These are phyloP conservation scores for Nadsonia commutata DNA, from an alignment of 1,139 yeast genomes.

Conservation along the genomic window DNA sequence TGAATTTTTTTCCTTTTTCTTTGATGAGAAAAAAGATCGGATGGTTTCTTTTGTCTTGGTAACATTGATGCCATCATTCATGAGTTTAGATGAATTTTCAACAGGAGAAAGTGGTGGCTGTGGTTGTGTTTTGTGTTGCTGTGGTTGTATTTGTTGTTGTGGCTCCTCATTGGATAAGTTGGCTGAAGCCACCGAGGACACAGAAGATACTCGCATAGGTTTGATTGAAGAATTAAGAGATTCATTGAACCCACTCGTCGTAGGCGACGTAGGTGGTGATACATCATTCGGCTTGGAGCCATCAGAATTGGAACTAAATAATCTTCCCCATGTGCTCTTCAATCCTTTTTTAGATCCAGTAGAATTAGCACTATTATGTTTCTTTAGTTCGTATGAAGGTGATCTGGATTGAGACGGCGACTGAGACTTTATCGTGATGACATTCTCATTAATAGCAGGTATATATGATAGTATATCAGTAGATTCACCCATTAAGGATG, in stretches of 20 bases:
- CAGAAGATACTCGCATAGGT: no score
- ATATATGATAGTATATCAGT: slow-evolving; percentile 7
- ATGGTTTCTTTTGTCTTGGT: background rate
- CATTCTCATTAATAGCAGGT: slow-evolving; percentile 6
- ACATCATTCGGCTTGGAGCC: background rate
- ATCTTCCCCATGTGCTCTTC: background rate
- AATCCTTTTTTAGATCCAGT: background rate
- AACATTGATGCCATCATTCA: background rate
- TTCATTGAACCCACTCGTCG: background rate
- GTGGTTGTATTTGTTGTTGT: no score
- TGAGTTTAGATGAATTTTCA: background rate
- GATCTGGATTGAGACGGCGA: no score
- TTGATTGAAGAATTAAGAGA: background rate
- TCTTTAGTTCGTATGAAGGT: background rate
- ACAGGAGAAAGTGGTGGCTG: background rate
- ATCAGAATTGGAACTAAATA: background rate
- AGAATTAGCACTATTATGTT: background rate
- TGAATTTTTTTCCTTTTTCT: background rate
- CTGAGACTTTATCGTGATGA: no score
- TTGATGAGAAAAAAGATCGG: background rate
- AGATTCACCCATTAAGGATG: slow-evolving; percentile 6
- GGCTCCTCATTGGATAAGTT: no score
- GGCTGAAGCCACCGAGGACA: no score
- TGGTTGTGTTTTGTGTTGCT: background rate
- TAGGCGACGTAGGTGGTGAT: background rate